These are phyloP conservation scores for Volvox reticuliferus DNA, from an alignment of 139 green algal species.

Conservation along the genomic window DNA sequence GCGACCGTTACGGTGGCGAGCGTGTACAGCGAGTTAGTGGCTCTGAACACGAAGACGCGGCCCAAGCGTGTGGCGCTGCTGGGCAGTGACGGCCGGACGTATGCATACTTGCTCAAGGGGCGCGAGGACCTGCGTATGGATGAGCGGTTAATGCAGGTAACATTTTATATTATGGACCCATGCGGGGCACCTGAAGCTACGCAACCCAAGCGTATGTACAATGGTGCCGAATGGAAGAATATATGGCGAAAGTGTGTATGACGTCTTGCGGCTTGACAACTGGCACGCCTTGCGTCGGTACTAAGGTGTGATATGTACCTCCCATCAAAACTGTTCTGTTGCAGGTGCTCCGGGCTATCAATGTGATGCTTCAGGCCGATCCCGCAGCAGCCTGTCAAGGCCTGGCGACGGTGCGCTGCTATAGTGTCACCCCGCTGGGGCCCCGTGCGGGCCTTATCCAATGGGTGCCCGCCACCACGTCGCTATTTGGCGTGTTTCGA, in stretches of 20 bases:
- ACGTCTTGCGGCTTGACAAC: too few relatives aligned
- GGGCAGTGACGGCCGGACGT: slow-evolving; percentile 77
- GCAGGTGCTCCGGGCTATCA: slow-evolving; percentile 65
- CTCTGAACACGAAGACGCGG: slow-evolving; percentile 91
- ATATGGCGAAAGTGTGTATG: too few relatives aligned
- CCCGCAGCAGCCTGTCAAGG: slow-evolving; percentile 7
- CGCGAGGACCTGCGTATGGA: slow-evolving; percentile 92
- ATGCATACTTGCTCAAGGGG: slow-evolving; percentile 91
- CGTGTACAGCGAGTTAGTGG: slow-evolving; percentile 57
- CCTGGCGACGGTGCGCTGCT: slow-evolving; percentile 56
- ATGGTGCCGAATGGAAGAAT: too few relatives aligned
- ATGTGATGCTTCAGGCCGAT: slow-evolving; percentile 65
- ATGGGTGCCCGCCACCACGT: slow-evolving; percentile 85
- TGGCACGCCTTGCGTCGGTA: too few relatives aligned
- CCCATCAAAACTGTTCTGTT: not conserved
- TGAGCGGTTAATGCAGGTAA: slow-evolving; percentile 86
- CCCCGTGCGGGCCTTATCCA: slow-evolving; percentile 83
- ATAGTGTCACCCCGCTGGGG: slow-evolving; percentile 87
- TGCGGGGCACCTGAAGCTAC: too few relatives aligned
- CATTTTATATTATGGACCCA: too few relatives aligned
- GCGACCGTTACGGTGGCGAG: slow-evolving; percentile 59
- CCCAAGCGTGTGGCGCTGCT: slow-evolving; percentile 87
- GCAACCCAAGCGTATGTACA: too few relatives aligned
- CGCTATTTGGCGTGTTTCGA: slow-evolving; percentile 85
- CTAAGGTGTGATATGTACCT: too few relatives aligned